phyloP scores from a whole-genome alignment of 345 rosid species.

The Citrus mangshanensis region DNA sequence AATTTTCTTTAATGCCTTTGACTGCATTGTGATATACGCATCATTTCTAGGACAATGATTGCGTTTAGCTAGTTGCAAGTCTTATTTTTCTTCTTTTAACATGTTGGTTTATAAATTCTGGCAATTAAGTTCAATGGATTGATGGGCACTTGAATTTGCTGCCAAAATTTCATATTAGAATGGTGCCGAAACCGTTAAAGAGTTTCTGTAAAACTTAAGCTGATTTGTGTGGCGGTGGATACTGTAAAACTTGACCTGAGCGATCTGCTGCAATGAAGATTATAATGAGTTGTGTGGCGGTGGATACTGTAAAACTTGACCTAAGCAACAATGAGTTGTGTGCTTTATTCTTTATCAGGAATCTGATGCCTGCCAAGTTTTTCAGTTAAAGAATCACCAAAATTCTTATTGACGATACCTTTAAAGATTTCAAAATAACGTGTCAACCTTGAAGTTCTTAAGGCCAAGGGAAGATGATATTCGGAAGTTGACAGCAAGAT shows the following conservation, averaged over 20 bases:
- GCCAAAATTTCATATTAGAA: background rate
- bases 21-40: conserved; percentile 1
- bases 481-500: background rate
- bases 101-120: background rate
- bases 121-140: background rate
- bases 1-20: conserved; percentile 1
- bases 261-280: too few species aligned
- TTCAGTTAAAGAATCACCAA: background rate
- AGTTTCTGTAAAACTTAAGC: too few species aligned
- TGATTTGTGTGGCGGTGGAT: too few species aligned
- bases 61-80: background rate
- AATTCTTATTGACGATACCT: background rate
- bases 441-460: background rate
- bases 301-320: too few species aligned
- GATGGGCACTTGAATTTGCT: background rate
- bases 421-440: background rate
- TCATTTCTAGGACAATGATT: background rate
- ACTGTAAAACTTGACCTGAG: too few species aligned
- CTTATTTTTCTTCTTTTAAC: background rate
- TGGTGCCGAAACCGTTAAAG: too few species aligned
- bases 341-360: background rate
- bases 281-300: too few species aligned
- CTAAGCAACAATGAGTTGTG: background rate
- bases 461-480: background rate
- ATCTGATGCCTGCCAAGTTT: background rate